Base-by-base conservation (phyloP, 371 early-diverging fungal genomes). In the Actinomortierella ambigua region DNA sequence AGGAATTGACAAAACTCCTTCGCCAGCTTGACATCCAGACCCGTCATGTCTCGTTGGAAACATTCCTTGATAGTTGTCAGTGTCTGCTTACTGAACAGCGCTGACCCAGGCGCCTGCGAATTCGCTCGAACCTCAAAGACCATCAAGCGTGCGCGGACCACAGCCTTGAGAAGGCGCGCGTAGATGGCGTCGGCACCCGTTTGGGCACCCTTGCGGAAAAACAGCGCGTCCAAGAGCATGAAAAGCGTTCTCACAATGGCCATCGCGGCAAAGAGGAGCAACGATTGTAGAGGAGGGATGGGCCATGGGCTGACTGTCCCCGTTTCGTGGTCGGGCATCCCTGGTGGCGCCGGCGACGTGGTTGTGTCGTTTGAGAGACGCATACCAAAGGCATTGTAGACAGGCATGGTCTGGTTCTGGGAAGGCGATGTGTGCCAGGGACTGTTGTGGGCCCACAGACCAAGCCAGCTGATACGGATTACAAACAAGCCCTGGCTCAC, bases 1-100 rank as follows among this genome's bases (percentile, higher is more conserved):
- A 66, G 52, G 15, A 73, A 73, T 40, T 73, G 75, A 64, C 75
- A 73, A 50, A 73, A 66, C 48, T 73, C 75, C 53, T 73, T 73
- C 41, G 75, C 75, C 9, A 73, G 64, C 47, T 67, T 73, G 46
- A 67, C 63, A 24, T 73, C 75, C 27, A 73, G 41, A 28, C 75
- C 75, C 14, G 51, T 53, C 20, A 73, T 47, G 42, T 73, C 75
- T 52, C 63, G 47, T 28, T 63, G 67, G 52, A 73, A 73, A 27
- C 67, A 67, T 11, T 73, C 68, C 59, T 62, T 66, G 46, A 73
- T 56, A 8, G 63, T 59, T 22, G 59, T 63, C 26, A 73, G 59
- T 1, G 75, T 73, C 7, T 54, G 42, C 52, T 73, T 73, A 13
- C 63, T 34, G 42, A 73, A 73, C 29, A 73, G 34, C 0, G 67